phyloP scores from a whole-genome alignment of 2,329 filamentous ascomycete genomes.

The Aspergillus fructus region DNA sequence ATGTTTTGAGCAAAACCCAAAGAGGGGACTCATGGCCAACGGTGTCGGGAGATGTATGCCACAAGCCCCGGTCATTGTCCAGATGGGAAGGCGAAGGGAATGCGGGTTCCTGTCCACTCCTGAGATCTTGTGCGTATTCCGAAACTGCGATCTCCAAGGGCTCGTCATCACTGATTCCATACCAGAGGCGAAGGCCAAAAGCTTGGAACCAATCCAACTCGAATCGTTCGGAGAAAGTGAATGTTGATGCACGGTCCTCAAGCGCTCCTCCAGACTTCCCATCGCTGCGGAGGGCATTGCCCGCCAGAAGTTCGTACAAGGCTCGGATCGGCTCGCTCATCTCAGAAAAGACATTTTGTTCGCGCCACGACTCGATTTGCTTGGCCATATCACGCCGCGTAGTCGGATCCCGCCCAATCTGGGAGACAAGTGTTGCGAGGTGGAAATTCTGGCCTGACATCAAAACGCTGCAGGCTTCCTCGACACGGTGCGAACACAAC shows the following conservation, averaged over 20 bases:
- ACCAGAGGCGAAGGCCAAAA: slow-evolving; percentile 90
- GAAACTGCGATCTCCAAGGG: slow-evolving; percentile 70
- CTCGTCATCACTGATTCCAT: slow-evolving; percentile 68
- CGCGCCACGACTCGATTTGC: slow-evolving; percentile 82
- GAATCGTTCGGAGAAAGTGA: slow-evolving; percentile 80
- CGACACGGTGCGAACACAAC: slow-evolving; percentile 74
- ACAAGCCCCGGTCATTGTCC: slow-evolving; percentile 56
- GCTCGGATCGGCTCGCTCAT: slow-evolving; percentile 81
- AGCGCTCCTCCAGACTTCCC: slow-evolving; percentile 69
- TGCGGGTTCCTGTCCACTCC: slow-evolving; percentile 66
- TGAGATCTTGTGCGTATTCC: slow-evolving; percentile 71
- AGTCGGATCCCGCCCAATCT: slow-evolving; percentile 71
- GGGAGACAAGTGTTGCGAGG: slow-evolving; percentile 78
- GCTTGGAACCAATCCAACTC: slow-evolving; percentile 89
- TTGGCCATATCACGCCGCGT: slow-evolving; percentile 72
- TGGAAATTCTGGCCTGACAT: slow-evolving; percentile 75
- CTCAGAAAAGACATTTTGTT: slow-evolving; percentile 80
- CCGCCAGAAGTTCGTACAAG: slow-evolving; percentile 84
- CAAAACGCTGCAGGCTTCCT: slow-evolving; percentile 79
- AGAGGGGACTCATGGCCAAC: slow-evolving; percentile 68
- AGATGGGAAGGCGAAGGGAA: slow-evolving; percentile 71
- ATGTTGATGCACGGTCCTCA: slow-evolving; percentile 78
- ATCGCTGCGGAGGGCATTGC: slow-evolving; percentile 80
- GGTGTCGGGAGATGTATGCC: slow-evolving; percentile 62
- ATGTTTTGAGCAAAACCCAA: slow-evolving; percentile 83